Base-by-base conservation (phyloP, 75 land plant genomes). In the Cryptomeria japonica region DNA sequence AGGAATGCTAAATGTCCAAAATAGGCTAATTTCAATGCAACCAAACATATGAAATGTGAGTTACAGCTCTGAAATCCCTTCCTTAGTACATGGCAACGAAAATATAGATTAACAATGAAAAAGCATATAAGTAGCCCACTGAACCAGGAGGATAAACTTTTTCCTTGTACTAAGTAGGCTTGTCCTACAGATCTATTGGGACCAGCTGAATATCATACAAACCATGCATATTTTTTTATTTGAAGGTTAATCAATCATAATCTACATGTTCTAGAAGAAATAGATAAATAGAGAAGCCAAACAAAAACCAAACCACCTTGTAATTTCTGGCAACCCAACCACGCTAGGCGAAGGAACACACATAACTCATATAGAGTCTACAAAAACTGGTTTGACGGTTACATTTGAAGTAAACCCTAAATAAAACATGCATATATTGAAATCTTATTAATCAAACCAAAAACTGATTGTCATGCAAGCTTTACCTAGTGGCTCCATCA, bases 101-200 rank as follows among this genome's bases (percentile, higher is more conserved):
- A 18, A 16, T 10, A 37, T 38, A 34, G 31, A 68, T 22, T 42
- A 53, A 58, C 3, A 32, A 80, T 37, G 13, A n/a, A 19, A 58
- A 16, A 73, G 82, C 25, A 61, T 3, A 12, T 41, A 75, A 64
- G 34, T 14, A 38, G 36, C 87, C 55, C 55, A 96, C 98, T 94
- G 95, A 94, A 82, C 92, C 93, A 85, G 85, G 87, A 70, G 96
- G 90, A 55, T 94, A 95, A 49, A 96, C 95, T 88, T 95, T 95
- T 88, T 95, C 96, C 87, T 93, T 96, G 92, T 93, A 96, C 98
- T 96, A 96, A 14, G 84, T 87, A 34, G 98, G 98, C 89, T 93
- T 91, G 82, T 94, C 92, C 34, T 91, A 55, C 44, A 96, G 86
- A 88, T 91, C 90, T 83, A 96, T 92, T 31, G 93, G 89, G 32